phyloP scores from a whole-genome alignment of 1,284 basidiomycete genomes.

The Trichosporon faecale region DNA sequence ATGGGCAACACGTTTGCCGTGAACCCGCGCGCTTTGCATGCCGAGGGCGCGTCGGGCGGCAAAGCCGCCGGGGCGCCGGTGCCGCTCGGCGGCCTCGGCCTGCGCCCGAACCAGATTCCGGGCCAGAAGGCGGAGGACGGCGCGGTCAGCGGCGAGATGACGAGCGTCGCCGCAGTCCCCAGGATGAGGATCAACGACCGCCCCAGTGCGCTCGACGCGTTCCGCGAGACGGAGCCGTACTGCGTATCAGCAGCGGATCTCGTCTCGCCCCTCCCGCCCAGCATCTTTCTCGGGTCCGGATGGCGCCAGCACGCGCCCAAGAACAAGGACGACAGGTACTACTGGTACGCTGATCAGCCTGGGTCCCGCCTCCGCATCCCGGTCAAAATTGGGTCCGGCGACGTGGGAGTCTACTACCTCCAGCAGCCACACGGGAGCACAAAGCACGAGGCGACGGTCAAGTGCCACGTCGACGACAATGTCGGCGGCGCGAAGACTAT shows the following conservation, averaged over 20 bases:
- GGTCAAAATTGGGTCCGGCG: constrained; percentile 50
- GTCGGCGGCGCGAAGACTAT: constrained; percentile 50
- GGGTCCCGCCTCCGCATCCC: constrained; percentile 45
- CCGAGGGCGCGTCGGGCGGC: constrained; percentile 1
- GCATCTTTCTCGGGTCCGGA: constrained; percentile 82
- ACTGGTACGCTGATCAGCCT: constrained; percentile 70
- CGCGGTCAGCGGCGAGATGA: constrained; percentile 47
- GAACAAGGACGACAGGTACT: constrained; percentile 62
- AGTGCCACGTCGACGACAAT: constrained; percentile 56
- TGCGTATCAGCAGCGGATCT: constrained; percentile 91
- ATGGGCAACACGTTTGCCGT: constrained; percentile 63
- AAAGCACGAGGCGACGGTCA: constrained; percentile 36
- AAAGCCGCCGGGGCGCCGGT: constrained; percentile 10
- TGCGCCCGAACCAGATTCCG: constrained; percentile 47
- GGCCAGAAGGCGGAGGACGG: constrained; percentile 39
- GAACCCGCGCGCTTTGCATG: constrained; percentile 26
- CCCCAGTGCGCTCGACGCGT: constrained; percentile 61
- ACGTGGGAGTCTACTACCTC: constrained; percentile 54
- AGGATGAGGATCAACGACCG: constrained; percentile 69
- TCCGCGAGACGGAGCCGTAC: constrained; percentile 79
- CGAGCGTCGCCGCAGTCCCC: constrained; percentile 56
- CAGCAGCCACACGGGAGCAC: constrained; percentile 46
- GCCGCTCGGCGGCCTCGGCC: constrained; percentile 46
- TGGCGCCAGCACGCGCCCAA: constrained; percentile 73
- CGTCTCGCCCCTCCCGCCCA: constrained; percentile 85